Percentiles rank a stretch among this genome's conserved stretches.
Conservation (phyloP, 768 basidiomycete species). For the Tephrocybe sp. region DNA sequence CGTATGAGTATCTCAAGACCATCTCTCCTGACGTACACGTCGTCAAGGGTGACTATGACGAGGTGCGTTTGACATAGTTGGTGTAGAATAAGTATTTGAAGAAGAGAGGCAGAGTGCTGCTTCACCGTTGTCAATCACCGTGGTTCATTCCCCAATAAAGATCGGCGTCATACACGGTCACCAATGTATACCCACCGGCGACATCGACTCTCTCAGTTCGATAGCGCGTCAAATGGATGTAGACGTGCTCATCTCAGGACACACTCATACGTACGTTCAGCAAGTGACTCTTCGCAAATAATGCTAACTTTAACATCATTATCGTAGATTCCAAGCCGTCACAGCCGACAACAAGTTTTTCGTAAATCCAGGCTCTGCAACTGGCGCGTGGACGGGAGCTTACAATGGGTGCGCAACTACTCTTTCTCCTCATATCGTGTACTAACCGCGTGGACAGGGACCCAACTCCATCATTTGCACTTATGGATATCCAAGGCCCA, state of each 20-base stretch:
- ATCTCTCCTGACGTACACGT: constrained; percentile 93
- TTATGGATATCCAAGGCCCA: constrained; percentile 97
- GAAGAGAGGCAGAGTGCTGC: constrained; percentile 47
- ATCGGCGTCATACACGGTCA: constrained; percentile 95
- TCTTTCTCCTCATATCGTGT: neutral
- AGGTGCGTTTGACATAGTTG: constrained; percentile 48
- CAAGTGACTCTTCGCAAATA: neutral
- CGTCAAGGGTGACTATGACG: constrained; percentile 94
- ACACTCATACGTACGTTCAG: constrained; percentile 82
- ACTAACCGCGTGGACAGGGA: constrained; percentile 51
- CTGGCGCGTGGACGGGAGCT: constrained; percentile 89
- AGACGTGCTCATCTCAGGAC: constrained; percentile 91
- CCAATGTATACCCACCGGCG: constrained; percentile 90
- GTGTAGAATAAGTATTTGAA: neutral
- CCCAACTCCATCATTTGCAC: constrained; percentile 89
- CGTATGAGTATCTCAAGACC: constrained; percentile 92
- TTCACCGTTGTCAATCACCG: constrained; percentile 79
- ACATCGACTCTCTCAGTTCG: constrained; percentile 84
- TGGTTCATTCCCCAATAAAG: constrained; percentile 81
- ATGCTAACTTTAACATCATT: neutral
- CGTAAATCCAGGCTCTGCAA: constrained; percentile 93
- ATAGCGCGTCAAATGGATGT: constrained; percentile 97
- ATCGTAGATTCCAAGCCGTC: constrained; percentile 85
- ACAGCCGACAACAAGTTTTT: constrained; percentile 93
- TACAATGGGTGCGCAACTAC: constrained; percentile 51